Evolutionary conservation across 129 eudicot genomes (phyloP), one percentile per base, ranked within the genome.

Genomic region (Dittrichia graveolens): DNA sequence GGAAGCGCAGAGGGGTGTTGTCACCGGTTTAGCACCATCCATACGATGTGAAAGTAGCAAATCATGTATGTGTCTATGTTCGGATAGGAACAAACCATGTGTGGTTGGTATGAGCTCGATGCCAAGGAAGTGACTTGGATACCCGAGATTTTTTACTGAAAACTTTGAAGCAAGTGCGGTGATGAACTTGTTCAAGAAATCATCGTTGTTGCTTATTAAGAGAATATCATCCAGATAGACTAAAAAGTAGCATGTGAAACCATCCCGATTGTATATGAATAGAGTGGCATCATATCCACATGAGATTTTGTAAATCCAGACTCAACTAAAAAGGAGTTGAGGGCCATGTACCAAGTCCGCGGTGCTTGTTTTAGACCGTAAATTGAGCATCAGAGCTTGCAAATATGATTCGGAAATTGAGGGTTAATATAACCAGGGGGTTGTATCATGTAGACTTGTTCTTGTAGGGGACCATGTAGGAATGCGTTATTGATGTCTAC

Each of bases 341-440:
- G 65, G 4, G 42, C 65, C 0, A 60, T 34, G 5, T 60, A 60
- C 65, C 65, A 60, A 10, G 65, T 60, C 8, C 45, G 19, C 4
- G 65, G 65, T 37, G 65, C 65, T 19, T 37, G 45, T 37, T 61
- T 61, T 12, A 61, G 48, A 40, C 67, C 49, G 12, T 61, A 61
- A 39, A 61, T 24, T 4, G 67, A 38, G 1, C 65, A 15, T 60
- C 44, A 8, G 8, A 60, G 65, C 7, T 60, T 60, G 8, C 45
- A 60, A 35, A 61, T 31, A 61, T 61, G 48, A 61, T 11, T 39
- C 67, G 47, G 19, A n/a, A 61, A 61, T 39, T 61, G 67, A 8
- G 48, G 5, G 12, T 39, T 39, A 9, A 61, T 1, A 7, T 61
- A 61, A 12, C 72, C 58, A 0, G 43, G 72, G 7, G 41, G 72